Evolutionary conservation across 805 yeast species (phyloP).

Genomic region (Hanseniaspora occidentalis): DNA sequence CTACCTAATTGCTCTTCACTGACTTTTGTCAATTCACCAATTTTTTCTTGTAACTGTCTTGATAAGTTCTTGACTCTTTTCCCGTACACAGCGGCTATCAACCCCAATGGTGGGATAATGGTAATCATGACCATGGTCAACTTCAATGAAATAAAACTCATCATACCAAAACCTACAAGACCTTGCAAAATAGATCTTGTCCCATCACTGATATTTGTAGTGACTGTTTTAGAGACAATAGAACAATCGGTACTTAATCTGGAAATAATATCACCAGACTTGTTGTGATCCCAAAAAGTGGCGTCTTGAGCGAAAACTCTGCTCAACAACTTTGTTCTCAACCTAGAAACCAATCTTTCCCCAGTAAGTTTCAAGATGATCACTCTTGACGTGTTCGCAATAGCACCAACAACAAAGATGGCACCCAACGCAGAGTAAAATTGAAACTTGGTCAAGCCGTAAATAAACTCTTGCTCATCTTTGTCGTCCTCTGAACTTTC

Average conservation of each 20-base stretch:
- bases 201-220: slow-evolving; percentile 90
- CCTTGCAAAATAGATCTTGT: slow-evolving; percentile 73
- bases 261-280: slow-evolving; percentile 86
- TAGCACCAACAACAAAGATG: slow-evolving; percentile 59
- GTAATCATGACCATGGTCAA: slow-evolving; percentile 71
- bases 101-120: slow-evolving; percentile 71
- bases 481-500: slow-evolving; percentile 11
- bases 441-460: slow-evolving; percentile 49
- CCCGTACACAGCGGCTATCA: slow-evolving; percentile 76
- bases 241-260: slow-evolving; percentile 82
- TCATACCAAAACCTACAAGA: slow-evolving; percentile 78
- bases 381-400: slow-evolving; percentile 74
- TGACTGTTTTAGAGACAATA: slow-evolving; percentile 71
- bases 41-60: slow-evolving; percentile 64
- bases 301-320: slow-evolving; percentile 78
- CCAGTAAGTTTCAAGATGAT: slow-evolving; percentile 67
- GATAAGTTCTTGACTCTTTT: slow-evolving; percentile 62
- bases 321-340: slow-evolving; percentile 65
- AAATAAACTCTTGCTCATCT: slow-evolving; percentile 22
- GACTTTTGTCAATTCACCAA: slow-evolving; percentile 78
- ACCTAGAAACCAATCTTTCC: slow-evolving; percentile 73
- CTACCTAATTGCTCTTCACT: slow-evolving; percentile 86
- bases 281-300: slow-evolving; percentile 76
- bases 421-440: slow-evolving; percentile 53
- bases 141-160: slow-evolving; percentile 76